Conservation (phyloP, 2,329 filamentous ascomycete genomes). For the Metarhizium rileyi region DNA sequence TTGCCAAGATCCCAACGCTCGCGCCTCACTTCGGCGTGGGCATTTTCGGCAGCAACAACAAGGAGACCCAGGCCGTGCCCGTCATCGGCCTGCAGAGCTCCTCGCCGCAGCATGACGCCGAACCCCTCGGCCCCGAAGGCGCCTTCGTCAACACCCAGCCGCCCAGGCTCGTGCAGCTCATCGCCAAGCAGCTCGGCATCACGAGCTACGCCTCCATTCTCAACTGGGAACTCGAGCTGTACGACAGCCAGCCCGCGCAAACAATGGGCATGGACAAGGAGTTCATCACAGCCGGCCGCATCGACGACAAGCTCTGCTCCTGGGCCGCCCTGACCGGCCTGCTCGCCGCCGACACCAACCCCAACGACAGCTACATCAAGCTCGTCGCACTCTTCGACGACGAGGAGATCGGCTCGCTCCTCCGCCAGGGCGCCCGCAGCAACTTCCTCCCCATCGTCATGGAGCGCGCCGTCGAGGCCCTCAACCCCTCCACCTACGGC, state of each 20-base stretch:
- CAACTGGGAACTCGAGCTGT: slow-evolving; percentile 96
- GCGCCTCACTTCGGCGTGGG: slow-evolving; percentile 87
- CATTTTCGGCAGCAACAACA: slow-evolving; percentile 59
- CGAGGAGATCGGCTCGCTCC: slow-evolving; percentile 86
- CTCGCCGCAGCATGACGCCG: slow-evolving; percentile 35
- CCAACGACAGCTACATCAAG: slow-evolving; percentile 64
- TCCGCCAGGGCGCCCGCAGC: slow-evolving; percentile 79
- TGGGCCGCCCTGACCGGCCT: slow-evolving; percentile 84
- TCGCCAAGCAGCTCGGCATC: slow-evolving; percentile 69
- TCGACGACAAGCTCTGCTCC: slow-evolving; percentile 96
- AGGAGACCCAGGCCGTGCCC: slow-evolving; percentile 88
- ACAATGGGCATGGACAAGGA: slow-evolving; percentile 81
- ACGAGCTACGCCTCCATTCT: slow-evolving; percentile 62
- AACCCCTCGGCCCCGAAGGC: slow-evolving; percentile 49
- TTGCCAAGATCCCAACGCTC: slow-evolving; percentile 83
- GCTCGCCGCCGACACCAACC: slow-evolving; percentile 49
- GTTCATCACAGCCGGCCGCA: slow-evolving; percentile 88
- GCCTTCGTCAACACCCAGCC: slow-evolving; percentile 80
- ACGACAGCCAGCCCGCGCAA: slow-evolving; percentile 76
- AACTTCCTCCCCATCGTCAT: slow-evolving; percentile 80
- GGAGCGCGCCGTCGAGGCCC: slow-evolving; percentile 67
- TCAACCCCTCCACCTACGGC: slow-evolving; percentile 44
- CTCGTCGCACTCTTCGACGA: slow-evolving; percentile 93
- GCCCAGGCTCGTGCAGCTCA: slow-evolving; percentile 71
- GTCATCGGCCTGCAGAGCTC: slow-evolving; percentile 82